Percentiles rank a stretch among this genome's conserved stretches.
These are phyloP conservation scores for Calamus simplicifolius DNA, from an alignment of 176 grass and related monocot species.

Conservation along the genomic window DNA sequence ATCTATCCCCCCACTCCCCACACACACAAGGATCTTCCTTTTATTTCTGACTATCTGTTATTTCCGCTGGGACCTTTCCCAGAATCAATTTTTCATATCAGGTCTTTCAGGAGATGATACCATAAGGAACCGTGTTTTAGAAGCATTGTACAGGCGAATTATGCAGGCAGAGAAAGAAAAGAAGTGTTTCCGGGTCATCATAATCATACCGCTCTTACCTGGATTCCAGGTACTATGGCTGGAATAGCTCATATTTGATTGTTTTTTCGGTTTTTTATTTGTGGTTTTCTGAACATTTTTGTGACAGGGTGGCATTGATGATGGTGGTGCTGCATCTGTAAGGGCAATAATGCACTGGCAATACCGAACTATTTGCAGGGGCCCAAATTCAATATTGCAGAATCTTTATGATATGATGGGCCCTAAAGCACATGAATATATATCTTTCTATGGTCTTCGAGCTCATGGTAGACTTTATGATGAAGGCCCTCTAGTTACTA, in stretches of 20 bases:
- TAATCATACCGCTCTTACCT: slow-evolving; percentile 89
- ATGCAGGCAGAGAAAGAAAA: slow-evolving; percentile 82
- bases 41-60: neutral
- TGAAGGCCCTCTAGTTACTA: slow-evolving; percentile 76
- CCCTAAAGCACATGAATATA: slow-evolving; percentile 83
- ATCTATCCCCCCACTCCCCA: too few relatives aligned
- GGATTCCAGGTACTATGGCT: slow-evolving; percentile 75
- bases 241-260: slow-evolving; percentile 1
- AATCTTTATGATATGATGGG: slow-evolving; percentile 82
- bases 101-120: slow-evolving; percentile 87
- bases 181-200: slow-evolving; percentile 65
- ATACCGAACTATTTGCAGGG: slow-evolving; percentile 93
- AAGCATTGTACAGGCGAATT: slow-evolving; percentile 81
- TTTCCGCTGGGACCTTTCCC: slow-evolving; percentile 13
- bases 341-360: slow-evolving; percentile 99
- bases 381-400: slow-evolving; percentile 88
- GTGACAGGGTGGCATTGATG: slow-evolving; percentile 93
- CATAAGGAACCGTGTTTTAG: slow-evolving; percentile 90
- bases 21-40: neutral
- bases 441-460: slow-evolving; percentile 96
- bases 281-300: neutral
- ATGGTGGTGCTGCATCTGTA: slow-evolving; percentile 89
- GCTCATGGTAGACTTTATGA: slow-evolving; percentile 67
- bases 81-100: slow-evolving; percentile 99
- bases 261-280: neutral